These are phyloP conservation scores for Balakata baccata DNA, from an alignment of 345 rosid species.

Conservation along the genomic window DNA sequence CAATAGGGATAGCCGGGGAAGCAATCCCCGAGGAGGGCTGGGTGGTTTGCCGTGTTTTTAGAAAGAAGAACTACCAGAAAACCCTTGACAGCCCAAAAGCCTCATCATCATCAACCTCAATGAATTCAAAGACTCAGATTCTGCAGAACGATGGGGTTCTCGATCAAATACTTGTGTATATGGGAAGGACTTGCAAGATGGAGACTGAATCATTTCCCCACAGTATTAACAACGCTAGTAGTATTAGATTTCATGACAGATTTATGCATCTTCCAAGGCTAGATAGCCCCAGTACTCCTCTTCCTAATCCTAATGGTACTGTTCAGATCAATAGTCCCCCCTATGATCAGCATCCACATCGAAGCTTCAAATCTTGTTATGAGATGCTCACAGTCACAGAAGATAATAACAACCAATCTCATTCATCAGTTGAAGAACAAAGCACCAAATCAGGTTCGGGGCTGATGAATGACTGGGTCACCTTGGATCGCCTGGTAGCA, in stretches of 20 bases:
- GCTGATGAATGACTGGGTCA: conserved; percentile 59
- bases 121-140: conserved; percentile 46
- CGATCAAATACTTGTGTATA: conserved; percentile 63
- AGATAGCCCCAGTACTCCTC: conserved; percentile 46
- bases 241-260: conserved; percentile 35
- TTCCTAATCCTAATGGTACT: conserved; percentile 20
- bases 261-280: conserved; percentile 74
- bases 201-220: conserved; percentile 39
- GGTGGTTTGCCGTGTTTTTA: conserved; percentile 94
- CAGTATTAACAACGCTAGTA: conserved; percentile 5
- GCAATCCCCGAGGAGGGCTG: conserved; percentile 75
- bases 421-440: neutral
- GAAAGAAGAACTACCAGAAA: conserved; percentile 90
- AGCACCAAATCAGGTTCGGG: conserved; percentile 18
- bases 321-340: conserved; percentile 17
- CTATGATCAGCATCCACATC: conserved; percentile 20
- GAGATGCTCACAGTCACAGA: conserved; percentile 37
- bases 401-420: conserved; percentile 18
- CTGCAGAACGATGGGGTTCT: conserved; percentile 43
- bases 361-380: conserved; percentile 26
- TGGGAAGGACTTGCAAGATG: conserved; percentile 65
- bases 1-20: conserved; percentile 38
- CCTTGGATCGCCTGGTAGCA: conserved; percentile 82
- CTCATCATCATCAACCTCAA: conserved; percentile 38
- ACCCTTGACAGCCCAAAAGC: conserved; percentile 64